These are phyloP conservation scores for Penicilliopsis zonata DNA, from an alignment of 495 filamentous ascomycete genomes.

Conservation along the genomic window DNA sequence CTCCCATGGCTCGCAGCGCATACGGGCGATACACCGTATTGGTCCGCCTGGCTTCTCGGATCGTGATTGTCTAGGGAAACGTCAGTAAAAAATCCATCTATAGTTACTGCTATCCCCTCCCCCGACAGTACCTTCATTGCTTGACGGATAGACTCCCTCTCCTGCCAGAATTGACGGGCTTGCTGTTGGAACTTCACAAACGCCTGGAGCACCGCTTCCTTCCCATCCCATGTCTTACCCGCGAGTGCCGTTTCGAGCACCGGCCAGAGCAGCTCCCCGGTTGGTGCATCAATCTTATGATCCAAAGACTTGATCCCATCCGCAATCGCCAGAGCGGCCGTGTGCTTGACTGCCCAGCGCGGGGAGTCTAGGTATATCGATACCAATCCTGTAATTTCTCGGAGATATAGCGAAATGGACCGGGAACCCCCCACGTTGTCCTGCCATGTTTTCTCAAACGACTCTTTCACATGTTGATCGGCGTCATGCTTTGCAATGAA, in stretches of 20 bases:
- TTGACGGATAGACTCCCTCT: conserved; percentile 30
- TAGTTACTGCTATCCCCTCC: conserved; percentile 19
- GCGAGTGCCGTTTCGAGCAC: conserved; percentile 64
- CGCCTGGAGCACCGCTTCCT: conserved; percentile 80
- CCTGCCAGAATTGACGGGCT: conserved; percentile 44
- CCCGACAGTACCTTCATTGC: conserved; percentile 41
- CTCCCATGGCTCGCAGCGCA: conserved; percentile 60
- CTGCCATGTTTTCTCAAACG: conserved; percentile 74
- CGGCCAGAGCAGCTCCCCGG: conserved; percentile 63
- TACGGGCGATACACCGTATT: conserved; percentile 70
- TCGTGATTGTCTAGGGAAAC: conserved; percentile 38
- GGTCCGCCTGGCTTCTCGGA: conserved; percentile 83
- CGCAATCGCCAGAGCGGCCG: conserved; percentile 66
- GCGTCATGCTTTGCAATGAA: conserved; percentile 81
- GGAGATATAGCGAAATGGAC: conserved; percentile 69
- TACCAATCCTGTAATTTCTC: conserved; percentile 64
- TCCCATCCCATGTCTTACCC: conserved; percentile 88
- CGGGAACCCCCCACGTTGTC: conserved; percentile 79
- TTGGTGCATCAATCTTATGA: conserved; percentile 39
- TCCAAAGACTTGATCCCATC: conserved; percentile 54
- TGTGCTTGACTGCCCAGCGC: conserved; percentile 83
- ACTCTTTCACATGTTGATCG: conserved; percentile 59
- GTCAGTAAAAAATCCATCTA: conserved; percentile 5
- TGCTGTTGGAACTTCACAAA: conserved; percentile 65
- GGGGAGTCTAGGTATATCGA: conserved; percentile 57